Conservation (phyloP, 2,329 filamentous ascomycete genomes). For the Cucurbitaria berberidis region DNA sequence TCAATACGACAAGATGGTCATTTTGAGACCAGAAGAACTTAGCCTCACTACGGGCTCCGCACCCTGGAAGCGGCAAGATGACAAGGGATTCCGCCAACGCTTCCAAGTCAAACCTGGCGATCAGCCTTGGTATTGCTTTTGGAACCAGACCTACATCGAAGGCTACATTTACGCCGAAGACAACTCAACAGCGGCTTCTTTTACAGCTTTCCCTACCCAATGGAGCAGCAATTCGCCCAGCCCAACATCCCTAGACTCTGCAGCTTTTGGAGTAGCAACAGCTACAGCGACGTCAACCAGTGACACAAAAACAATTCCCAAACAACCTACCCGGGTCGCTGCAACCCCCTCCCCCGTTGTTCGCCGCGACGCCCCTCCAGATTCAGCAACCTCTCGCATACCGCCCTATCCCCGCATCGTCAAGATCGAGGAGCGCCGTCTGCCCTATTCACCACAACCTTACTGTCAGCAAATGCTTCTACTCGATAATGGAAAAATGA, state of each 20-base stretch:
- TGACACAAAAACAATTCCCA: conserved; percentile 10
- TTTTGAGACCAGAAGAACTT: conserved; percentile 54
- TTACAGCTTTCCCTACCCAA: conserved; percentile 34
- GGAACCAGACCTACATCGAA: conserved; percentile 71
- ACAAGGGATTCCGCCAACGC: conserved; percentile 43
- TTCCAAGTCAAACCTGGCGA: conserved; percentile 61
- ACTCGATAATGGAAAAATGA: conserved; percentile 57
- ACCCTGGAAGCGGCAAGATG: conserved; percentile 28
- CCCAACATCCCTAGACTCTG: conserved; percentile 14
- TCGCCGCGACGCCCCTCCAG: conserved; percentile 21
- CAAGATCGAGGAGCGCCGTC: conserved; percentile 70
- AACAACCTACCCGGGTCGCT: conserved; percentile 6
- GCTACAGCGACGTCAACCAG: conserved; percentile 8
- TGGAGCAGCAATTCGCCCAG: conserved; percentile 28
- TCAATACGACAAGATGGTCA: conserved; percentile 68
- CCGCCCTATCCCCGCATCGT: conserved; percentile 62
- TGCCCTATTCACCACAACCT: conserved; percentile 55
- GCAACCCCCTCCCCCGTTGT: conserved; percentile 14
- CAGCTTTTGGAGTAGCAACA: conserved; percentile 12
- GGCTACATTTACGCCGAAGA: conserved; percentile 69
- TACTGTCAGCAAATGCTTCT: conserved; percentile 72
- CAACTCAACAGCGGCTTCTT: conserved; percentile 51
- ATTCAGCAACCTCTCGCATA: conserved; percentile 28
- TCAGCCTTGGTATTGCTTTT: conserved; percentile 72
- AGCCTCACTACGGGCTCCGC: conserved; percentile 23